A percentile compares a stretch with the other conserved stretches of the same genome.
Evolutionary conservation across 352 stramenopile genomes (phyloP).

Genomic region (Phytopythium kandeliae): DNA sequence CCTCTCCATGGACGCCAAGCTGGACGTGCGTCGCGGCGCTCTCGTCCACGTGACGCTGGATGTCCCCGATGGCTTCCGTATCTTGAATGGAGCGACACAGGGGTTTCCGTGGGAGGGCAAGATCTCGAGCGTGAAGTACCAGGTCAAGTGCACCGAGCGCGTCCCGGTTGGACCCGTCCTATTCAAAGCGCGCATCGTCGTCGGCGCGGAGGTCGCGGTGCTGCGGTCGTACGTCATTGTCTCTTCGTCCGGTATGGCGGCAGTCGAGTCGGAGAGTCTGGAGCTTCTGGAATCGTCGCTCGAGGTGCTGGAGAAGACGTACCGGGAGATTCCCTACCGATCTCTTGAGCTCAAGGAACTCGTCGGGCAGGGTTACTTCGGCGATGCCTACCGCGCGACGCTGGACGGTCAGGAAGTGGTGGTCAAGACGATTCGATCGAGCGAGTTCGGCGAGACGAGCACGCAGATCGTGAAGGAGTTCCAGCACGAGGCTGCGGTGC

Average conservation of each 20-base stretch:
- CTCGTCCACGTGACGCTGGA: constrained; percentile 74
- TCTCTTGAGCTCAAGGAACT: constrained; percentile 68
- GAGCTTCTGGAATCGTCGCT: constrained; percentile 55
- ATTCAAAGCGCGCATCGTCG: constrained; percentile 69
- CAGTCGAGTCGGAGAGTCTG: constrained; percentile 28
- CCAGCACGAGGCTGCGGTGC: constrained; percentile 71
- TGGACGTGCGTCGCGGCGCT: constrained; percentile 65
- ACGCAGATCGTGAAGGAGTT: constrained; percentile 80
- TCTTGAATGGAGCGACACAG: constrained; percentile 58
- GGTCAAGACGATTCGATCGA: constrained; percentile 76
- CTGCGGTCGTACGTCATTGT: constrained; percentile 71
- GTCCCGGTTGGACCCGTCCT: constrained; percentile 51
- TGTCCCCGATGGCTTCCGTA: constrained; percentile 48
- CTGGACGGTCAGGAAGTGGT: constrained; percentile 69
- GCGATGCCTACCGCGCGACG: constrained; percentile 60
- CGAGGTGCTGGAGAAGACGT: constrained; percentile 74
- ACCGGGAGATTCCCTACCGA: constrained; percentile 62
- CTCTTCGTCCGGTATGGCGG: constrained; percentile 26
- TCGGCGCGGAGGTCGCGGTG: constrained; percentile 62
- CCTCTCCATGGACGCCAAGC: constrained; percentile 57
- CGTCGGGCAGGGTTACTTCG: constrained; percentile 73
- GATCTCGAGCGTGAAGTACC: constrained; percentile 47
- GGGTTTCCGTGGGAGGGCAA: constrained; percentile 71
- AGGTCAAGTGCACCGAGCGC: constrained; percentile 53
- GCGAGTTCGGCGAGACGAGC: constrained; percentile 65